phyloP scores from a whole-genome alignment of 805 yeast species.

The Wickerhamiella alocasiicola region DNA sequence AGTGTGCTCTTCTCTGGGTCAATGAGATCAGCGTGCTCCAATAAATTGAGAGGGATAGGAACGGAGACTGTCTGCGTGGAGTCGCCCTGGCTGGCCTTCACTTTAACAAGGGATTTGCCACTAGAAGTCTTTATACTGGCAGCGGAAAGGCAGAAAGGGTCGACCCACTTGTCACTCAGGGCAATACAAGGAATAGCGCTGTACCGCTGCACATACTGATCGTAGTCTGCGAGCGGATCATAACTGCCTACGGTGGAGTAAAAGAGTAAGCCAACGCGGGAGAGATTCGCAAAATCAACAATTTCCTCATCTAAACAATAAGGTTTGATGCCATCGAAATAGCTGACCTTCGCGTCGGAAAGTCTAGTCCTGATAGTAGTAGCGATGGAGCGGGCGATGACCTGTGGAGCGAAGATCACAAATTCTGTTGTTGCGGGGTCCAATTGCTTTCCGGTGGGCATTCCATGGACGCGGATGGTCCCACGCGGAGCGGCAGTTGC shows the following conservation, averaged over 20 bases:
- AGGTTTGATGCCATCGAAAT: constrained; percentile 3
- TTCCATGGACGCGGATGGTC: not conserved
- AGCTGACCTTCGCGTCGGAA: not conserved
- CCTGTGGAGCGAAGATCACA: constrained; percentile 1
- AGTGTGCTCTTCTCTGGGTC: not conserved
- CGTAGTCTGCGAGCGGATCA: constrained; percentile 4
- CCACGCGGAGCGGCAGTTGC: not conserved
- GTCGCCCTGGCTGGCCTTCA: not conserved
- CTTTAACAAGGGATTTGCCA: not conserved
- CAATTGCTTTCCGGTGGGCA: not conserved
- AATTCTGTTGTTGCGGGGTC: not conserved
- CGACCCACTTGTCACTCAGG: not conserved
- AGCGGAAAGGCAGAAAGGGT: constrained; percentile 3
- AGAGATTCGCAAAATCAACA: not conserved
- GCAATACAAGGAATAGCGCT: constrained; percentile 1
- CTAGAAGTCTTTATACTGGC: not conserved
- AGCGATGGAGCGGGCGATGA: constrained; percentile 1
- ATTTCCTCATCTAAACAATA: not conserved
- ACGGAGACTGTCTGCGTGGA: not conserved
- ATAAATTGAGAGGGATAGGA: not conserved
- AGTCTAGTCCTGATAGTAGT: not conserved
- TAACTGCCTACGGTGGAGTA: constrained; percentile 1
- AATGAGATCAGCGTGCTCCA: not conserved
- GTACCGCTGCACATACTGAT: not conserved
- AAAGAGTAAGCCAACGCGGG: constrained; percentile 1